Conservation (phyloP, 208 protist genomes). For the Trypanosoma scelopori region DNA sequence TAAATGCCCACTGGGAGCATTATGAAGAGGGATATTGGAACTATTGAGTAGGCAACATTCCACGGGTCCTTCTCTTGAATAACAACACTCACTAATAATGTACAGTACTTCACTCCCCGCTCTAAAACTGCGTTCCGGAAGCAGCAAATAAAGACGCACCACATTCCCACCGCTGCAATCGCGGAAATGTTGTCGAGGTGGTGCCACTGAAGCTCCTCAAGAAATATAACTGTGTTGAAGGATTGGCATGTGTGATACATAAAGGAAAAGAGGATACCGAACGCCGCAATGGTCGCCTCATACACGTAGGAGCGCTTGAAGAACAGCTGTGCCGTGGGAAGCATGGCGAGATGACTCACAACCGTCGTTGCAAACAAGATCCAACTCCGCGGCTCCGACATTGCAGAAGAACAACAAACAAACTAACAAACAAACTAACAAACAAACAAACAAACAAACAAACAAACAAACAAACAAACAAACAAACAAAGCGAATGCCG, state of each 20-base stretch:
- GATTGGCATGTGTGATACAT: slow-evolving; percentile 78
- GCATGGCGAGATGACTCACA: slow-evolving; percentile 64
- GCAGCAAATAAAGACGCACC: slow-evolving; percentile 44
- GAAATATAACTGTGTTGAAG: slow-evolving; percentile 47
- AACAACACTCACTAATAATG: slow-evolving; percentile 52
- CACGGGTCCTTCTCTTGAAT: slow-evolving; percentile 70
- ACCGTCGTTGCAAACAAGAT: slow-evolving; percentile 42
- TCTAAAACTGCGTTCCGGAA: slow-evolving; percentile 42
- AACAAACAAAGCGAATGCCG: no score
- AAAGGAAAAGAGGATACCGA: slow-evolving; percentile 58
- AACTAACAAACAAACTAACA: neutral
- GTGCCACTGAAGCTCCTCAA: slow-evolving; percentile 73
- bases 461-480: no score
- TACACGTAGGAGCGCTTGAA: slow-evolving; percentile 47
- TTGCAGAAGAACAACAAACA: neutral
- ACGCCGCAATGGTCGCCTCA: slow-evolving; percentile 49
- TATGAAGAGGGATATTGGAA: slow-evolving; percentile 48
- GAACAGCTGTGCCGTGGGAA: slow-evolving; percentile 45
- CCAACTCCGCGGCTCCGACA: slow-evolving; percentile 3
- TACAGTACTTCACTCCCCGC: slow-evolving; percentile 47
- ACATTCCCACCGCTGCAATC: slow-evolving; percentile 48
- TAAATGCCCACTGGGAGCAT: slow-evolving; percentile 52
- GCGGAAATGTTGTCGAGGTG: slow-evolving; percentile 72
- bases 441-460: no score
- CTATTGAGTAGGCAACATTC: slow-evolving; percentile 54